Evolutionary conservation across 352 stramenopile genomes (phyloP), one percentile per base, ranked within the genome.

Genomic region (Phytophthora lateralis): DNA sequence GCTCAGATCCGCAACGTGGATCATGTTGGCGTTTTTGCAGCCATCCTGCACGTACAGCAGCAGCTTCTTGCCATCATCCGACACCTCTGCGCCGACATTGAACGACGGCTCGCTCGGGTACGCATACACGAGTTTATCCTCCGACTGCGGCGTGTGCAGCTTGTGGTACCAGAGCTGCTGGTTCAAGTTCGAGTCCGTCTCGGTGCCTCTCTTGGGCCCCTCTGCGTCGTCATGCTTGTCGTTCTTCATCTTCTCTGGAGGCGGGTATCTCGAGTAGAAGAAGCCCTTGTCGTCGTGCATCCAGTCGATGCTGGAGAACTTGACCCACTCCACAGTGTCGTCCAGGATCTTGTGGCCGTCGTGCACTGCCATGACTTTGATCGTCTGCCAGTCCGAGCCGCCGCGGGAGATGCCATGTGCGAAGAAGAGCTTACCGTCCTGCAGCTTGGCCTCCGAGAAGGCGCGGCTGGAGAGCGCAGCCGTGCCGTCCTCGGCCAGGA

Each of bases 21-120:
- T 65, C 86, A 91, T 93, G 62, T 96, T 96, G 44, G 91, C 87
- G 49, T 92, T 94, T 73, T 95, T 95, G 80, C 87, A 97, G 38
- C 85, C 85, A 47, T 97, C 87, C 55, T 83, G 77, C 18, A 96
- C 70, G 47, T 75, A 89, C 30, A 96, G 60, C 29, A 96, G 49
- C 32, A 96, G 59, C 50, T 76, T 86, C 60, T 89, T 84, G 62
- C 88, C 86, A 38, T 94, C 84, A 44, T 93, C 84, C 35, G 88
- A 88, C 35, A 96, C 82, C 27, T 89, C 71, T 0, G 76, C 75
- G 0, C 71, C 73, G 9, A 95, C 64, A 51, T 80, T 82, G 61
- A 88, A 91, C 46, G 80, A 80, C n/a, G 88, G 82, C 26, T 96
- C 75, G 47, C 57, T 69, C n/a, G 84, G 80, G 60, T 91, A 90